phyloP scores from a whole-genome alignment of 164 flowering plant genomes.

The Litsea cubeba region DNA sequence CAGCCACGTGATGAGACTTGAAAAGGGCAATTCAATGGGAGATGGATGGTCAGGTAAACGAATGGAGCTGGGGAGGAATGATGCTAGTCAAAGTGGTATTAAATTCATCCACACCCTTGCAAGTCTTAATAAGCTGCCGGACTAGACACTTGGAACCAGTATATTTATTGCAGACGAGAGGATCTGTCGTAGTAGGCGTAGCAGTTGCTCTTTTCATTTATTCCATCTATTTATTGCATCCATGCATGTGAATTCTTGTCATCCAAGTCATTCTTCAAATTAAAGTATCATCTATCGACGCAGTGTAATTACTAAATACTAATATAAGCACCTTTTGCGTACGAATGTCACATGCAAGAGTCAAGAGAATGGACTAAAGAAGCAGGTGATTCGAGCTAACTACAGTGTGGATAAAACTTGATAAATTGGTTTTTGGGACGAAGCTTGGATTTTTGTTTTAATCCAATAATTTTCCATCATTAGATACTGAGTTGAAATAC shows the following conservation, averaged over 20 bases:
- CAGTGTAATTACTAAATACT: too few species aligned
- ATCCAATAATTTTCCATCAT: too few species aligned
- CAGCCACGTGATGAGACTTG: neutral
- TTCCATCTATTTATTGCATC: neutral
- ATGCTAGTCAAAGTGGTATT: constrained; percentile 11
- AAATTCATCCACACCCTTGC: constrained; percentile 8
- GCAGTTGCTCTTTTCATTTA: neutral
- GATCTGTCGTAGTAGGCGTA: neutral
- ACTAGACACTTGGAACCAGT: neutral
- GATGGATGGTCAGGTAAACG: neutral
- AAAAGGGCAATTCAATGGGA: neutral
- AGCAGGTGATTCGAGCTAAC: too few species aligned
- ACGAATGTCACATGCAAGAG: too few species aligned
- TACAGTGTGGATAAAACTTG: too few species aligned
- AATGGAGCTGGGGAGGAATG: neutral
- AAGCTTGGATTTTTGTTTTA: too few species aligned
- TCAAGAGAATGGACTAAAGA: too few species aligned
- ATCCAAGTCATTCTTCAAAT: neutral
- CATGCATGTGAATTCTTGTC: neutral
- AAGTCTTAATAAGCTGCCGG: constrained; percentile 16
- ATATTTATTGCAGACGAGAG: neutral
- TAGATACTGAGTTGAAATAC: too few species aligned
- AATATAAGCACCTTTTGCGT: too few species aligned
- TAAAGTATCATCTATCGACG: too few species aligned
- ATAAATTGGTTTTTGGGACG: too few species aligned